Evolutionary conservation across 1,284 basidiomycete species (phyloP).

Genomic region (Cutaneotrichosporon cavernicola): DNA sequence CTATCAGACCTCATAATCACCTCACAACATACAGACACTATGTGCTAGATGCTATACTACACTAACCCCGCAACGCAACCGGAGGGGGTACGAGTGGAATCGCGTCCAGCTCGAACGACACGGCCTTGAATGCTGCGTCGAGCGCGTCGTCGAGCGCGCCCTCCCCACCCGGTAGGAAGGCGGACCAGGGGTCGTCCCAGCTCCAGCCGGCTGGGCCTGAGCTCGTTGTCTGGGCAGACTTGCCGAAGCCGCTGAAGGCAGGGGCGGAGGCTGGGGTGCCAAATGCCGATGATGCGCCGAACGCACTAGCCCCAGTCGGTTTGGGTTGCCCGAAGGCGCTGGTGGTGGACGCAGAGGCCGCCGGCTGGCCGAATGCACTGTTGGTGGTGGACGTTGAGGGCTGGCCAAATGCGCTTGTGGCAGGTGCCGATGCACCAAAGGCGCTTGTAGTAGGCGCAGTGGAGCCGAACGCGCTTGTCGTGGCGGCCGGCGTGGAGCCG

Average conservation of each 20-base stretch:
- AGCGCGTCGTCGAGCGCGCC: constrained; percentile 21
- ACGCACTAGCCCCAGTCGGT: constrained; percentile 26
- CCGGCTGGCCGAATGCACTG: neutral
- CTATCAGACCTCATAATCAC: too few relatives aligned
- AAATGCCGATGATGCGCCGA: constrained; percentile 21
- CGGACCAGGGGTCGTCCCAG: constrained; percentile 48
- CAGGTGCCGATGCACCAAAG: constrained; percentile 20
- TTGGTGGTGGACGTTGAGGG: neutral
- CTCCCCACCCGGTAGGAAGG: constrained; percentile 24
- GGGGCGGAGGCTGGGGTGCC: neutral
- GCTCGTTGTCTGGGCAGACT: constrained; percentile 2
- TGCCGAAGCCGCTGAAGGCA: constrained; percentile 16
- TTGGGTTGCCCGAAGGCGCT: constrained; percentile 15
- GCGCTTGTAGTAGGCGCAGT: constrained; percentile 23
- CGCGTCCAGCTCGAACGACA: constrained; percentile 67
- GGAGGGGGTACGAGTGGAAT: constrained; percentile 78
- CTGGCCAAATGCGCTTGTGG: constrained; percentile 1
- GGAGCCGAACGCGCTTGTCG: constrained; percentile 20
- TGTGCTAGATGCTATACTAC: neutral
- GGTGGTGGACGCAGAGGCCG: neutral
- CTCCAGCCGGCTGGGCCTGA: constrained; percentile 34
- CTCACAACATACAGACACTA: neutral
- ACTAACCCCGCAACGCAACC: constrained; percentile 53
- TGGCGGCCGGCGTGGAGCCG: constrained; percentile 5
- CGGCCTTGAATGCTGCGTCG: constrained; percentile 62